Evolutionary conservation across 2,329 filamentous ascomycete species (phyloP), one percentile per base, ranked within the genome.

Genomic region (Akanthomyces dipterigenus): DNA sequence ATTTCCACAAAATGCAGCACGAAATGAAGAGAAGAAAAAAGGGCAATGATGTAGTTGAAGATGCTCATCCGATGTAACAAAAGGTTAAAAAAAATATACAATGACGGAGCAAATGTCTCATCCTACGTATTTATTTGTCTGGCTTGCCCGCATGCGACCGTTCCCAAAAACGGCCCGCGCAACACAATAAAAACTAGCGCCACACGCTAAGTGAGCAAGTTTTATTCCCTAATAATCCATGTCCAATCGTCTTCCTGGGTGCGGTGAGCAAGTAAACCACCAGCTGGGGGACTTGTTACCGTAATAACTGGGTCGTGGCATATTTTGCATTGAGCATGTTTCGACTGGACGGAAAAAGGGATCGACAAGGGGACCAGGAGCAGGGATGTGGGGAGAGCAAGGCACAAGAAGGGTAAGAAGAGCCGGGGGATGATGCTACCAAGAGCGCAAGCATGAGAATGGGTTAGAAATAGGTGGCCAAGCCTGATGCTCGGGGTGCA

Each of bases 121-220:
- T 51, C 55, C 46, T 43, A 51, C 34, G 36, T 51, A 59, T 58
- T 40, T 57, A 58, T 45, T 8, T 20, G 12, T 16, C 9, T 14
- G 5, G 46, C n/a, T n/a, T n/a, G n/a, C n/a, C n/a, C n/a, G n/a
- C 56, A 59, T 59, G 54, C 56, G 16, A 46, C 24, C 36, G 31
- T 59, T 42, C 46, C 51, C 34, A 42, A 20, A 59, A 59, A n/a
- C 36, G 56, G 46, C 55, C 20, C 36, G 24, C 45, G 36, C 46
- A 40, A 12, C 22, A 24, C 34, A 50, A 26, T 2, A 51, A 36
- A 11, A 36, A 11, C n/a, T 50, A 59, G 56, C 46, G 56, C 56
- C 34, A 34, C 34, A 34, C 36, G 48, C 46, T 36, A 51, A 59
- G 36, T 59, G 56, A 59, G 56, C 56, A 59, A 59, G 56, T 59